Conservation (phyloP, 1,284 basidiomycete genomes). For the Cryptococcus maquisensis region DNA sequence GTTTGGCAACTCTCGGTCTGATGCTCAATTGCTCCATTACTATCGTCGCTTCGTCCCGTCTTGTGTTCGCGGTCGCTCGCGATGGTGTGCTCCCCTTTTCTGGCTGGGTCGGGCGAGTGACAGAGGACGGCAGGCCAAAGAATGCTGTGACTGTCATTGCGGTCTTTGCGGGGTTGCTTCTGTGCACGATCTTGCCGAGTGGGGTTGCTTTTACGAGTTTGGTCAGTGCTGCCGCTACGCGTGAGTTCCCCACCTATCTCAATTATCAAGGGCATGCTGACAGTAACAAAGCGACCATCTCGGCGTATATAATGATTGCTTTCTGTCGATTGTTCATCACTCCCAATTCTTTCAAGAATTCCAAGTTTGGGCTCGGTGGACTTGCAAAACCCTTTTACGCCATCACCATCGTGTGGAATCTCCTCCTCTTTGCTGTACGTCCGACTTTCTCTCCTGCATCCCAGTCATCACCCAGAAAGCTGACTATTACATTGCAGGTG, state of each 20-base stretch:
- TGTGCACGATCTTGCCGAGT: slow-evolving; percentile 79
- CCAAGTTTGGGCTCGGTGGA: slow-evolving; percentile 65
- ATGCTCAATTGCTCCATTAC: slow-evolving; percentile 72
- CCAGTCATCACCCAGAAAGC: neutral
- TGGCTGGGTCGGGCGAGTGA: slow-evolving; percentile 58
- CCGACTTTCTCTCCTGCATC: neutral
- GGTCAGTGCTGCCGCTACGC: slow-evolving; percentile 65
- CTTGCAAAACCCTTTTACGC: slow-evolving; percentile 65
- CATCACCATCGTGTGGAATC: slow-evolving; percentile 65
- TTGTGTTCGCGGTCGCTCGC: slow-evolving; percentile 79
- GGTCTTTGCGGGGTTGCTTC: slow-evolving; percentile 62
- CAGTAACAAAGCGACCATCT: slow-evolving; percentile 53
- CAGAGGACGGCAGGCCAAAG: slow-evolving; percentile 63
- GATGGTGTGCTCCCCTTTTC: slow-evolving; percentile 80
- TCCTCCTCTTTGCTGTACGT: slow-evolving; percentile 61
- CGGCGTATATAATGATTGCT: slow-evolving; percentile 73
- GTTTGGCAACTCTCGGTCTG: slow-evolving; percentile 69
- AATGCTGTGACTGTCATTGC: slow-evolving; percentile 79
- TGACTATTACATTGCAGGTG: neutral
- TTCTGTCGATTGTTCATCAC: slow-evolving; percentile 67
- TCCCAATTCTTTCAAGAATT: slow-evolving; percentile 65
- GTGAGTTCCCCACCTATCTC: neutral
- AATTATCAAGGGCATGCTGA: neutral
- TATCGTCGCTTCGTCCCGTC: slow-evolving; percentile 75
- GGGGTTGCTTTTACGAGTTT: slow-evolving; percentile 81